These are phyloP conservation scores for Pyrenochaeta sp. DNA, from an alignment of 2,329 filamentous ascomycete genomes.

Conservation along the genomic window DNA sequence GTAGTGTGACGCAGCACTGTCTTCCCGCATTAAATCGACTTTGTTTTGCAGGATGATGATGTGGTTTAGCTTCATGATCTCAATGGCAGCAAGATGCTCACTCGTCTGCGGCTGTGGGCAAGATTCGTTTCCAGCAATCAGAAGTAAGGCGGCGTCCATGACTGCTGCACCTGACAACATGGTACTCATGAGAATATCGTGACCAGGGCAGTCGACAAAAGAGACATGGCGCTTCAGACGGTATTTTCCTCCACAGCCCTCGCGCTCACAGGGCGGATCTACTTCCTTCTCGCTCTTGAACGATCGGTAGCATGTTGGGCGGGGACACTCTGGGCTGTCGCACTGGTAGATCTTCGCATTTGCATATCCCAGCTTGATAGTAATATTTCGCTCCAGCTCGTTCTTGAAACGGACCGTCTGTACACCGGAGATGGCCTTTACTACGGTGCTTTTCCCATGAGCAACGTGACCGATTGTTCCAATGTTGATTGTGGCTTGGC, in stretches of 20 bases:
- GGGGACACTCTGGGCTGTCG: slow-evolving; percentile 87
- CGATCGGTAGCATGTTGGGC: slow-evolving; percentile 94
- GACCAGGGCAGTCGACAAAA: slow-evolving; percentile 97
- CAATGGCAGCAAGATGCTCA: slow-evolving; percentile 97
- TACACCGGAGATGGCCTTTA: slow-evolving; percentile 98
- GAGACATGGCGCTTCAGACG: slow-evolving; percentile 73
- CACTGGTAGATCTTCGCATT: slow-evolving; percentile 99
- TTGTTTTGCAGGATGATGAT: slow-evolving; percentile 99
- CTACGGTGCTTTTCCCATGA: slow-evolving; percentile 98
- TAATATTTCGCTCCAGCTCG: slow-evolving; percentile 98
- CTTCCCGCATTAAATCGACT: slow-evolving; percentile 97
- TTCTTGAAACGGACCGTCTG: slow-evolving; percentile 99
- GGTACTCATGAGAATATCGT: slow-evolving; percentile 99
- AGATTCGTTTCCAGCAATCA: slow-evolving; percentile 98
- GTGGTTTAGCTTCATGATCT: slow-evolving; percentile 99
- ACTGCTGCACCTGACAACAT: slow-evolving; percentile 99
- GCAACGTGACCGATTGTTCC: slow-evolving; percentile 98
- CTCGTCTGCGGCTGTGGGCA: slow-evolving; percentile 99
- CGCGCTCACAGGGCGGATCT: slow-evolving; percentile 92
- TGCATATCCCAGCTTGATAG: slow-evolving; percentile 99
- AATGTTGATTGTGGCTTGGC: slow-evolving; percentile 99
- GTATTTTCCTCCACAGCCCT: slow-evolving; percentile 89
- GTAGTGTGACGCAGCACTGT: slow-evolving; percentile 91
- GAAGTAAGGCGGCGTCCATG: slow-evolving; percentile 96
- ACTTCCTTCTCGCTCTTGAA: slow-evolving; percentile 99